A percentile compares a stretch with the other conserved stretches of the same genome.
These are phyloP conservation scores for Pinus tabuliformis DNA, from an alignment of 75 land plant genomes.

Conservation along the genomic window DNA sequence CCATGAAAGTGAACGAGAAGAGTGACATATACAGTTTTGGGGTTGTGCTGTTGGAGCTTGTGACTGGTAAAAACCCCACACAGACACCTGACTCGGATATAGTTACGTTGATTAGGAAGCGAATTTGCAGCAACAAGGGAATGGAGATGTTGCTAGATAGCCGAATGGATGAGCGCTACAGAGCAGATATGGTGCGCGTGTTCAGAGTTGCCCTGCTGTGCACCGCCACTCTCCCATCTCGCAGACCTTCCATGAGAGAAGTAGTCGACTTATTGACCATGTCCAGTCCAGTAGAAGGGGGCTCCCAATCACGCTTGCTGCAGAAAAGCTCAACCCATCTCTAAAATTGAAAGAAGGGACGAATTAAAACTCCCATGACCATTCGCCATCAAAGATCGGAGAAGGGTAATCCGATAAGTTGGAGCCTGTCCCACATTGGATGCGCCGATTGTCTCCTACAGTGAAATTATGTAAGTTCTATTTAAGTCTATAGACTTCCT, in stretches of 20 bases:
- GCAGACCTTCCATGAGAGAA: constrained; percentile 17
- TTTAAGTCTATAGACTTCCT: no score
- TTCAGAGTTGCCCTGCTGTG: constrained; percentile 15
- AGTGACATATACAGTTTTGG: constrained; percentile 17
- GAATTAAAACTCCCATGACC: no score
- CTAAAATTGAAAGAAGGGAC: no score
- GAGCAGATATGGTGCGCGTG: constrained; percentile 1
- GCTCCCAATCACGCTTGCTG: no score
- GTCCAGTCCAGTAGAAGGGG: not conserved
- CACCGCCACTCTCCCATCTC: constrained; percentile 6
- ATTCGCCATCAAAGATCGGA: no score
- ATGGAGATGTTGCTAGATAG: constrained; percentile 8
- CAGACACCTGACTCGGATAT: not conserved
- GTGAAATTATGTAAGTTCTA: no score
- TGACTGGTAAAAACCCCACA: not conserved
- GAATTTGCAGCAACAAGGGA: not conserved
- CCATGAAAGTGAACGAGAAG: constrained; percentile 11
- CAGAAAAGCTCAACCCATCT: no score
- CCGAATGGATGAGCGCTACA: constrained; percentile 10
- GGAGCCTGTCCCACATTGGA: no score
- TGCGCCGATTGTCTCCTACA: no score
- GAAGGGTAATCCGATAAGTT: no score
- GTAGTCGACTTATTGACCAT: constrained; percentile 9
- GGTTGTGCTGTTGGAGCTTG: not conserved
- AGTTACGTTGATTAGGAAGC: constrained; percentile 13